A percentile compares a stretch with the other conserved stretches of the same genome.
Conservation (phyloP, 257 asterid species). For the Euphrasia confusa region DNA sequence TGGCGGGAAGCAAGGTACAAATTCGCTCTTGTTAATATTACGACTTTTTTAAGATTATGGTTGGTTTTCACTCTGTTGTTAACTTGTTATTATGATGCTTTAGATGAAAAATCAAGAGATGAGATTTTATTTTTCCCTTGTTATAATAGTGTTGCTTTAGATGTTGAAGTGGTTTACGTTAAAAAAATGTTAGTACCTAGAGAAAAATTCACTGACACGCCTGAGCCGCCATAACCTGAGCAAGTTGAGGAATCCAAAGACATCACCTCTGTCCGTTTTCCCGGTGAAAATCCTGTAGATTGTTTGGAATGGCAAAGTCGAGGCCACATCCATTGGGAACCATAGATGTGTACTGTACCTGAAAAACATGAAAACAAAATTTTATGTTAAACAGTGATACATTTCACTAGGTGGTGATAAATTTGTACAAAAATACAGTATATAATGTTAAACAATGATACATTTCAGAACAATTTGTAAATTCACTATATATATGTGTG, state of each 20-base stretch:
- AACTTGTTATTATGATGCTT: neutral
- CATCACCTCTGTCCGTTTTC: constrained; percentile 34
- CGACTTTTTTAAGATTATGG: neutral
- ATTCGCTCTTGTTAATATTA: constrained; percentile 9
- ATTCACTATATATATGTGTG: too few species aligned
- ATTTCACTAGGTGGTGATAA: neutral
- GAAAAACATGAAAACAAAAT: neutral
- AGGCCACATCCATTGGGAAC: constrained; percentile 88
- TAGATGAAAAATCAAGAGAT: neutral
- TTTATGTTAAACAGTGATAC: too few species aligned
- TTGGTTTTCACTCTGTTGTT: neutral
- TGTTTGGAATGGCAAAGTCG: constrained; percentile 77
- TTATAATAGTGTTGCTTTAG: neutral
- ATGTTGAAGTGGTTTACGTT: too few species aligned
- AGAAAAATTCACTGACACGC: constrained; percentile 82
- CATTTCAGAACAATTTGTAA: too few species aligned
- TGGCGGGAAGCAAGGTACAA: constrained; percentile 27
- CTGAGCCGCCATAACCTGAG: constrained; percentile 92
- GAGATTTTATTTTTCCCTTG: neutral
- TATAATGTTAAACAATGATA: too few species aligned
- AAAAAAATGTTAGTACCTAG: constrained; percentile 41
- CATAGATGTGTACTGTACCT: constrained; percentile 62
- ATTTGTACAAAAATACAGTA: neutral
- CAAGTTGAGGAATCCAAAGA: constrained; percentile 82
- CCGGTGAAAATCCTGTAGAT: constrained; percentile 49